phyloP scores from a whole-genome alignment of 768 basidiomycete genomes.

The Suillus subalutaceus region DNA sequence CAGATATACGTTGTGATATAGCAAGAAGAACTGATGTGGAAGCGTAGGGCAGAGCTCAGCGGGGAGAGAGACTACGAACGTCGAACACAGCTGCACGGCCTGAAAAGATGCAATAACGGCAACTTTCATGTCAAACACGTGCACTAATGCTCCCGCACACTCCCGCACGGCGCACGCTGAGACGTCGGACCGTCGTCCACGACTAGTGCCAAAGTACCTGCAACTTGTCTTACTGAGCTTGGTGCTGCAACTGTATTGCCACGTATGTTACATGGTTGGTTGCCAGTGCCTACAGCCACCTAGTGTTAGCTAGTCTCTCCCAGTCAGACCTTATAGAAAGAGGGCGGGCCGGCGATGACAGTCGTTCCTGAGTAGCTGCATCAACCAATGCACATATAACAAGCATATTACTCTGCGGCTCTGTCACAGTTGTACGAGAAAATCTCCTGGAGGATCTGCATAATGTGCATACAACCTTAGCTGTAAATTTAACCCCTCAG shows the following conservation, averaged over 20 bases:
- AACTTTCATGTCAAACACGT: not conserved
- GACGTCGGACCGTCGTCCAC: not conserved
- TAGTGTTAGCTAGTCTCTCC: not conserved
- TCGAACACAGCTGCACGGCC: not conserved
- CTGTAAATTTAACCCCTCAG: not conserved
- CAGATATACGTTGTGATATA: not conserved
- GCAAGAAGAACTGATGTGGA: not conserved
- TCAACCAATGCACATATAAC: not conserved
- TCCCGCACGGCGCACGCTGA: not conserved
- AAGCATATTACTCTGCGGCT: not conserved
- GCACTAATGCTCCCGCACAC: not conserved
- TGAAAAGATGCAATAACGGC: not conserved
- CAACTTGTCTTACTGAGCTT: not conserved
- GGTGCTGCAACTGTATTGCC: not conserved
- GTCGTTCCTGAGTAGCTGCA: not conserved
- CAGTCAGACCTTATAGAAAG: not conserved
- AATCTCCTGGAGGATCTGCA: not conserved
- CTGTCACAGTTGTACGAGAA: not conserved
- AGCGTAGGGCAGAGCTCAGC: not conserved
- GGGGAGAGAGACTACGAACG: not conserved
- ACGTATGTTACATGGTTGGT: not conserved
- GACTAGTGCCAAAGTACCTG: not conserved
- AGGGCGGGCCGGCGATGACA: not conserved
- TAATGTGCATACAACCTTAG: not conserved
- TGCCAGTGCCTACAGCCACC: not conserved